phyloP scores from a whole-genome alignment of 345 rosid genomes.

The Luvunga scandens region DNA sequence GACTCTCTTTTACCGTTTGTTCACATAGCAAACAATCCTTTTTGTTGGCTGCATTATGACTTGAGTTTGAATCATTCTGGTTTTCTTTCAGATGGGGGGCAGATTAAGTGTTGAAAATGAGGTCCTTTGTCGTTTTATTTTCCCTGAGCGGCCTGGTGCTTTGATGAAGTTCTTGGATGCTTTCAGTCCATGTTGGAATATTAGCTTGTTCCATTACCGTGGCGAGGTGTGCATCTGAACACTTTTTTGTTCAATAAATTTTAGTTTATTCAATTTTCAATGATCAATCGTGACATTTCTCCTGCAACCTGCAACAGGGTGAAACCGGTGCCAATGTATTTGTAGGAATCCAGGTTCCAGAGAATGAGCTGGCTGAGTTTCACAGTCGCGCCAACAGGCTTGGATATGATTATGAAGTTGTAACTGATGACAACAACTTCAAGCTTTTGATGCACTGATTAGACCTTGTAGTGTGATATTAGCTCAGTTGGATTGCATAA shows the following conservation, averaged over 20 bases:
- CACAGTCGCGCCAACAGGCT: constrained; percentile 44
- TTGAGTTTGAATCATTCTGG: not conserved
- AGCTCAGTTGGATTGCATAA: not conserved
- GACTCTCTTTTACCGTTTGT: not conserved
- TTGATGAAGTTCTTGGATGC: constrained; percentile 88
- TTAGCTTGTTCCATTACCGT: constrained; percentile 92
- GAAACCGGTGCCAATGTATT: constrained; percentile 89
- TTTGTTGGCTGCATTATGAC: not conserved
- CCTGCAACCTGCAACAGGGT: constrained; percentile 53
- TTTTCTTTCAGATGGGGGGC: constrained; percentile 76
- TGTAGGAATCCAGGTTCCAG: constrained; percentile 73
- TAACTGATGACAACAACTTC: constrained; percentile 58
- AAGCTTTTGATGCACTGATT: constrained; percentile 70
- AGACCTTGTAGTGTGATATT: not conserved
- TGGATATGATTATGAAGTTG: constrained; percentile 71
- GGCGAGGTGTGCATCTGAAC: constrained; percentile 50
- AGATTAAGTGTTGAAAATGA: constrained; percentile 68
- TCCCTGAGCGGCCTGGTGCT: constrained; percentile 97
- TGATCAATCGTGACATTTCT: not conserved
- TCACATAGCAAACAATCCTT: not conserved
- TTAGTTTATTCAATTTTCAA: not conserved
- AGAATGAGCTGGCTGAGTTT: constrained; percentile 64
- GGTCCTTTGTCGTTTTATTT: constrained; percentile 72
- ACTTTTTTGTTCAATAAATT: not conserved
- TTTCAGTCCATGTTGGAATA: constrained; percentile 95